Evolutionary conservation across 2,329 filamentous ascomycete species (phyloP), one percentile per base, ranked within the genome.

Genomic region (Orbilia oligospora): DNA sequence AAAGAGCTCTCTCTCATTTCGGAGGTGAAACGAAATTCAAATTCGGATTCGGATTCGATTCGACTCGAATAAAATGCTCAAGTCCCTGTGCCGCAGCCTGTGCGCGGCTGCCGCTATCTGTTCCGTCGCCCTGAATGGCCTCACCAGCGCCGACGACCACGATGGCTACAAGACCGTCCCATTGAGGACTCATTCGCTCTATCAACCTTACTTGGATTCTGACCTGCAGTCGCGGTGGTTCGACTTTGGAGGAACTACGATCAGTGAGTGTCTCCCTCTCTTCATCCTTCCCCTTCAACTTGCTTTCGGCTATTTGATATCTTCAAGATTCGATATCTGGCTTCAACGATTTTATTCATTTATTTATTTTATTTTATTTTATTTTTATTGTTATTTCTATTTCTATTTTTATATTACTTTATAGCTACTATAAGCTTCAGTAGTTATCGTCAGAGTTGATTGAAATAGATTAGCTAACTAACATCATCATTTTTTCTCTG

Each of bases 211-310:
- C 86, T 90, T 99, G 82, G 96, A 99, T 86, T 96, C 94, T 79
- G 96, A 98, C 85, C 94, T 98, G 91, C 92, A 97, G 87, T 97
- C 93, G 87, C 91, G 96, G 84, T 99, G 96, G 95, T 99, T 95
- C 86, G 96, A 99, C 87, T 99, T 97, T 89, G 96, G 96, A 84
- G 96, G 95, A 84, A 94, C 97, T 86, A 93, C 95, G 48, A 91
- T 99, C 82, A 89, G 73, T 77, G 58, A n/a, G 72, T 51, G 10
- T 48, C 58, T 10, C 30, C 22, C 97, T 30, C 10, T 36, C 61
- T 38, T 4, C 24, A 10, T 55, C 51, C 24, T 10, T 55, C 51
- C 5, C 24, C 44, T 2, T 14, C 12, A 38, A 10, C 36, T 38
- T 9, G 2, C 3, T 38, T 5, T 14, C 36, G 8, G 8, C 36